Evolutionary conservation across 1,284 basidiomycete species (phyloP), one percentile per base, ranked within the genome.

Genomic region (Sporisorium exsertum): DNA sequence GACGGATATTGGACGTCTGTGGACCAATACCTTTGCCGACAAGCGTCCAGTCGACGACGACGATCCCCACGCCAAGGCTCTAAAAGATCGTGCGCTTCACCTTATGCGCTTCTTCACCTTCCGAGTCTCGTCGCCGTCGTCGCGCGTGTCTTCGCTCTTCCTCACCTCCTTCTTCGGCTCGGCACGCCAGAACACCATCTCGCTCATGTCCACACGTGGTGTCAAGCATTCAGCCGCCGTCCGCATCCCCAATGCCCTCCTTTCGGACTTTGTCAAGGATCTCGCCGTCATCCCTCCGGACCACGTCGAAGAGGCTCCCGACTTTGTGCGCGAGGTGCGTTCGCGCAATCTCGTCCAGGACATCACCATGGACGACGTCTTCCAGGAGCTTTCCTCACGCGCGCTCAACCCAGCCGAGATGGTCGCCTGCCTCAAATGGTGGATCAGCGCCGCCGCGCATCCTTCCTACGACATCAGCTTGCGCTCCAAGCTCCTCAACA

Each of bases 401-500:
- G 92, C 95, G 1, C 88, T 99, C 20, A 86, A 86, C 0, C 90
- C 93, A 76, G 86, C 88, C 15, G 94, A 98, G 86, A 92, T 93
- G 87, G 85, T 91, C 22, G 91, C 91, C 5, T 95, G 93, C 85
- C 88, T 98, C 73, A 90, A 90, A 64, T 99, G 96, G 96, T 97
- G 95, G 93, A 90, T 92, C 58, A 86, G 87, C 26, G 86, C 94
- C 16, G 90, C 90, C 45, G 88, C 79, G 2, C 55, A 86, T 63
- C 78, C 82, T 5, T 79, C 77, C 24, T 86, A 83, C 77, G 81
- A 85, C 26, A 61, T 82, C 40, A 70, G 76, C 42, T 61, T 85
- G 42, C 77, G 71, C 3, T 54, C 74, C n/a, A 70, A 74, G 43
- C 87, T 85, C 1, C 58, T 85, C 32, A 77, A 77, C 35, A 77